These are phyloP conservation scores for Lachancea nothofagi DNA, from an alignment of 805 yeast species.

Conservation along the genomic window DNA sequence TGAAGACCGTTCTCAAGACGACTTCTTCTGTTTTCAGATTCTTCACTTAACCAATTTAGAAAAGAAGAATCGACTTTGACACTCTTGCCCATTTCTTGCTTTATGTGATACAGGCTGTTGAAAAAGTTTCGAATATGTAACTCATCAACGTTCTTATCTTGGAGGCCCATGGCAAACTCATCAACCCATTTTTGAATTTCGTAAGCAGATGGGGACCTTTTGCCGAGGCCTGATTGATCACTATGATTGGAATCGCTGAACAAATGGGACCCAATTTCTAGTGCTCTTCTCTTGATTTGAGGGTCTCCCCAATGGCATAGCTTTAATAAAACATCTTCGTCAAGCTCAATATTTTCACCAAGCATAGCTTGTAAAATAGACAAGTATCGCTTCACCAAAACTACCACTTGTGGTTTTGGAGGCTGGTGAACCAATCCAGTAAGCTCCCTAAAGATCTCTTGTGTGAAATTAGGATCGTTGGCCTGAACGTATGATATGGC, in stretches of 20 bases:
- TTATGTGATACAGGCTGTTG: slow-evolving; percentile 34
- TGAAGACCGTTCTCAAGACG: slow-evolving; percentile 20
- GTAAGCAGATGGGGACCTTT: slow-evolving; percentile 13
- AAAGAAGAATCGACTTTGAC: slow-evolving; percentile 41
- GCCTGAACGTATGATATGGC: slow-evolving; percentile 41
- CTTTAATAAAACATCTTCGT: slow-evolving; percentile 18
- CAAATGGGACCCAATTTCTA: slow-evolving; percentile 26
- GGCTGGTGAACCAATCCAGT: slow-evolving; percentile 12
- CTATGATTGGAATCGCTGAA: slow-evolving; percentile 12
- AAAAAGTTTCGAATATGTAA: slow-evolving; percentile 41
- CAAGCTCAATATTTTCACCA: slow-evolving; percentile 12
- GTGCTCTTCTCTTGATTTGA: slow-evolving; percentile 25
- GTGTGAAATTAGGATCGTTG: slow-evolving; percentile 36
- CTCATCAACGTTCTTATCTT: slow-evolving; percentile 32
- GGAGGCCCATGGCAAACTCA: slow-evolving; percentile 24
- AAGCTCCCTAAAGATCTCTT: slow-evolving; percentile 29
- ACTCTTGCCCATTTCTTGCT: slow-evolving; percentile 26
- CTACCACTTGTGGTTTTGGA: slow-evolving; percentile 2
- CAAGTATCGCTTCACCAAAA: slow-evolving; percentile 25
- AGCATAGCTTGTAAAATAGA: slow-evolving; percentile 27
- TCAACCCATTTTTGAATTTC: slow-evolving; percentile 25
- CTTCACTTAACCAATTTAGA: slow-evolving; percentile 56
- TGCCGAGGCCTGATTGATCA: slow-evolving; percentile 6
- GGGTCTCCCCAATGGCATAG: slow-evolving; percentile 19
- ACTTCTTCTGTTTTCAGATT: slow-evolving; percentile 33